Percentiles rank a stretch among this genome's conserved stretches.
phyloP scores from a whole-genome alignment of 2,329 filamentous ascomycete species.

The Clarireedia homoeocarpa region DNA sequence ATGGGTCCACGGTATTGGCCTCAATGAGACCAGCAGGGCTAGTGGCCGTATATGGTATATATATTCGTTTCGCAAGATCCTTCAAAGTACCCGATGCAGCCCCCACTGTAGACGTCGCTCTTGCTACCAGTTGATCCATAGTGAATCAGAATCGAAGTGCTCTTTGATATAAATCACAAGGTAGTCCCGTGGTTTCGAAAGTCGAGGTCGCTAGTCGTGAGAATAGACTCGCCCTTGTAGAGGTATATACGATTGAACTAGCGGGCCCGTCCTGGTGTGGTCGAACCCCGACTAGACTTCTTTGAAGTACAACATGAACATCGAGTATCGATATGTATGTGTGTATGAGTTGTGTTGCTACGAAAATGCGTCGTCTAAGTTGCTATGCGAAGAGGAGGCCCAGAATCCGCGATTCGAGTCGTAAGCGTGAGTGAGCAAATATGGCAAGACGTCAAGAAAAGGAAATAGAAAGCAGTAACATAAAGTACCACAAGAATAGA shows the following conservation, averaged over 20 bases:
- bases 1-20: constrained; percentile 66
- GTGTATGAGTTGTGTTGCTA: background rate
- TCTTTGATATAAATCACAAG: background rate
- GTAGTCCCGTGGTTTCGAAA: background rate
- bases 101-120: constrained; percentile 14
- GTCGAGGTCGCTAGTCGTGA: too few species aligned
- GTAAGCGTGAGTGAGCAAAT: constrained; percentile 1
- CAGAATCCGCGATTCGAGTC: constrained; percentile 31
- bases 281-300: background rate
- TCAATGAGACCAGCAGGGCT: constrained; percentile 55
- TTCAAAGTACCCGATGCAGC: constrained; percentile 22
- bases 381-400: constrained; percentile 28
- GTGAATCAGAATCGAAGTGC: background rate
- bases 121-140: background rate
- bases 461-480: background rate
- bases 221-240: background rate
- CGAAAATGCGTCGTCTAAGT: background rate
- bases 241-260: background rate
- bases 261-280: background rate
- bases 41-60: constrained; percentile 50
- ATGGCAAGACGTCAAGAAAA: background rate
- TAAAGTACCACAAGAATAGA: constrained; percentile 12
- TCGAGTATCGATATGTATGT: background rate
- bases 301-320: background rate
- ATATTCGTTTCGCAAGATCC: constrained; percentile 39